Percentiles rank a stretch among this genome's conserved stretches.
phyloP scores from a whole-genome alignment of 371 early-diverging fungal species.

The Polyrhizophydium stewartii region DNA sequence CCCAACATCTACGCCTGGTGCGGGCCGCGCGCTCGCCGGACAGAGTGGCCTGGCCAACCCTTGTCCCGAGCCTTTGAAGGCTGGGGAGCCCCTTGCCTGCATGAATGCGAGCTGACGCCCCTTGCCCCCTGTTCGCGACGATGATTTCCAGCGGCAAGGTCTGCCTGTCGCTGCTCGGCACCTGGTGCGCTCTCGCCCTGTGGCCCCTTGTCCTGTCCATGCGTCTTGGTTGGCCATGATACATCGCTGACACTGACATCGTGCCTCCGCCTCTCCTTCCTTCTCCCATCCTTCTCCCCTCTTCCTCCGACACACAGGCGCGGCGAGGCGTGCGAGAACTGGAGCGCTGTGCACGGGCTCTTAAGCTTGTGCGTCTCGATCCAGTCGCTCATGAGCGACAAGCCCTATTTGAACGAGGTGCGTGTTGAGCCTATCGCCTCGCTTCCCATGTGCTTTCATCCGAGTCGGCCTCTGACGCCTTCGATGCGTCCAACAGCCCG shows the following conservation, averaged over 20 bases:
- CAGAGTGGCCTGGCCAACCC: too few species aligned
- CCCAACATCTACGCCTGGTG: conserved; percentile 48
- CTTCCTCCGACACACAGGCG: conserved; percentile 22
- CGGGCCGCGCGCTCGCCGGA: too few species aligned
- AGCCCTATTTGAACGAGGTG: conserved; percentile 36
- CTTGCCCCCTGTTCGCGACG: too few species aligned
- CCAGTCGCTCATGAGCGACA: conserved; percentile 53
- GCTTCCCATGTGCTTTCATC: not conserved
- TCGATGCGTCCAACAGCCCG: conserved; percentile 33
- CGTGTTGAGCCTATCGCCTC: not conserved
- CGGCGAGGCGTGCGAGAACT: conserved; percentile 48
- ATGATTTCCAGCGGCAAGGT: conserved; percentile 42
- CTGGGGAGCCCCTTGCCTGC: too few species aligned
- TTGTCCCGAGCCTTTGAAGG: too few species aligned
- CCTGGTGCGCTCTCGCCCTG: not conserved
- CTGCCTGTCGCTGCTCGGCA: conserved; percentile 48
- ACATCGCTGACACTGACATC: too few species aligned
- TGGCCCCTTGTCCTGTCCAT: too few species aligned
- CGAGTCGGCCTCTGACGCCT: not conserved
- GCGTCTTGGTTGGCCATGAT: not conserved
- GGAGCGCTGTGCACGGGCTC: conserved; percentile 45
- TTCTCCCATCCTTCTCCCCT: too few species aligned
- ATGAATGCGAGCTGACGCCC: too few species aligned
- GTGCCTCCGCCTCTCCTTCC: too few species aligned
- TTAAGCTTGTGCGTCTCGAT: conserved; percentile 37